Evolutionary conservation across 2,329 filamentous ascomycete species (phyloP).

Genomic region (Xylaria polymorpha): DNA sequence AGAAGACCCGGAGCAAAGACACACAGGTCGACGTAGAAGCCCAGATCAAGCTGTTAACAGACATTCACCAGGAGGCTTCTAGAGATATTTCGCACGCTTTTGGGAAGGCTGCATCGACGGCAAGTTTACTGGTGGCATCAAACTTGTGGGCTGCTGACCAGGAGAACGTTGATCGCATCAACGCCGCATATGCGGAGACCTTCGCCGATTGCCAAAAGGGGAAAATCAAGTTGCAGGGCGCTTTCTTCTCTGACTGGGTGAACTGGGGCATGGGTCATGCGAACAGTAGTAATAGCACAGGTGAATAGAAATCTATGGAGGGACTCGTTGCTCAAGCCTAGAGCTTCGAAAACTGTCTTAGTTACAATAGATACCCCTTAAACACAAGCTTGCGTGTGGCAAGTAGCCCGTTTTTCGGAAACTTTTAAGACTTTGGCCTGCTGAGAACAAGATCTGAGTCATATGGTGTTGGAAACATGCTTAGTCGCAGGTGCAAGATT

Average conservation of each 20-base stretch:
- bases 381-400: not conserved
- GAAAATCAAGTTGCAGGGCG: slow-evolving; percentile 69
- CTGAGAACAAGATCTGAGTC: no score
- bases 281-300: slow-evolving; percentile 36
- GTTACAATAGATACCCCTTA: slow-evolving; percentile 25
- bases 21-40: slow-evolving; percentile 56
- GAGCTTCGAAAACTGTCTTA: not conserved
- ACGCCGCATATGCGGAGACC: slow-evolving; percentile 72
- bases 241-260: slow-evolving; percentile 78
- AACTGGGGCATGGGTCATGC: slow-evolving; percentile 74
- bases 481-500: not conserved
- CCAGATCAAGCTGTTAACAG: slow-evolving; percentile 68
- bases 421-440: no score
- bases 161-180: slow-evolving; percentile 64
- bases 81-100: slow-evolving; percentile 75
- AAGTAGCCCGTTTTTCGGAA: no score
- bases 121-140: slow-evolving; percentile 74
- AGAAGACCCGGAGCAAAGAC: slow-evolving; percentile 62
- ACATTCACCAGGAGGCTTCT: slow-evolving; percentile 75
- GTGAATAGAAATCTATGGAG: slow-evolving; percentile 9
- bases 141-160: slow-evolving; percentile 68
- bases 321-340: not conserved
- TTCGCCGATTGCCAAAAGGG: slow-evolving; percentile 69
- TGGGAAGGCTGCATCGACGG: slow-evolving; percentile 78
- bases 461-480: no score